Evolutionary conservation across 2,329 filamentous ascomycete genomes (phyloP).

Genomic region (Fusarium sterilihyphosum): DNA sequence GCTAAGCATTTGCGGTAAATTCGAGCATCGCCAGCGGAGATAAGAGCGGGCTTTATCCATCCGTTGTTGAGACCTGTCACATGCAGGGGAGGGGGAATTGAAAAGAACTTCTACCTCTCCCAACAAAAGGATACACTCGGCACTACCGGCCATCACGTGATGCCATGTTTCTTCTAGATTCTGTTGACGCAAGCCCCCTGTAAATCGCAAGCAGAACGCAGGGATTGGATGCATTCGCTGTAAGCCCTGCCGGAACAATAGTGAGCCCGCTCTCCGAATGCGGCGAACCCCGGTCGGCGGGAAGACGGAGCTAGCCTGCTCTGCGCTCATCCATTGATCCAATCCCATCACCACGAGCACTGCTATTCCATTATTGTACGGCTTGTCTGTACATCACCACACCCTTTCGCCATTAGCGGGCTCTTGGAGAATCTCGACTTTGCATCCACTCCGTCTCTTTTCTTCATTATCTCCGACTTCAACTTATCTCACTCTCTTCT

Average conservation of each 20-base stretch:
- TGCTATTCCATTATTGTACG: slow-evolving; percentile 19
- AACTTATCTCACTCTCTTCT: slow-evolving; percentile 4
- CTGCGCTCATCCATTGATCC: slow-evolving; percentile 33
- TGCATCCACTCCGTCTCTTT: slow-evolving; percentile 41
- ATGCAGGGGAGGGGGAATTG: slow-evolving; percentile 17
- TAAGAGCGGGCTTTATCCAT: slow-evolving; percentile 29
- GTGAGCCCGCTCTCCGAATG: background rate
- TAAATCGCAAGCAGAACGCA: slow-evolving; percentile 13
- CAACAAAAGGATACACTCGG: slow-evolving; percentile 36
- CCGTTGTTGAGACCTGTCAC: slow-evolving; percentile 32
- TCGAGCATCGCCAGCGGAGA: slow-evolving; percentile 15
- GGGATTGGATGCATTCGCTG: slow-evolving; percentile 29
- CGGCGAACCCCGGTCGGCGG: slow-evolving; percentile 36
- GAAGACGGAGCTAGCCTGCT: slow-evolving; percentile 36
- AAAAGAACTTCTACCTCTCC: background rate
- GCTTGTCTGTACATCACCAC: slow-evolving; percentile 24
- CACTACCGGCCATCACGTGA: slow-evolving; percentile 32
- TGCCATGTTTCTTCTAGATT: slow-evolving; percentile 5
- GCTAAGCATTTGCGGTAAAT: slow-evolving; percentile 12
- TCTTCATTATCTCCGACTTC: slow-evolving; percentile 36
- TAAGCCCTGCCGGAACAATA: slow-evolving; percentile 15
- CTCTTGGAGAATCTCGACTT: slow-evolving; percentile 37
- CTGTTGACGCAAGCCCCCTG: slow-evolving; percentile 31
- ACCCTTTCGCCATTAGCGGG: slow-evolving; percentile 34
- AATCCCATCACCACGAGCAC: slow-evolving; percentile 36